Evolutionary conservation across 805 yeast genomes (phyloP).

Genomic region (Priceomyces carsonii): DNA sequence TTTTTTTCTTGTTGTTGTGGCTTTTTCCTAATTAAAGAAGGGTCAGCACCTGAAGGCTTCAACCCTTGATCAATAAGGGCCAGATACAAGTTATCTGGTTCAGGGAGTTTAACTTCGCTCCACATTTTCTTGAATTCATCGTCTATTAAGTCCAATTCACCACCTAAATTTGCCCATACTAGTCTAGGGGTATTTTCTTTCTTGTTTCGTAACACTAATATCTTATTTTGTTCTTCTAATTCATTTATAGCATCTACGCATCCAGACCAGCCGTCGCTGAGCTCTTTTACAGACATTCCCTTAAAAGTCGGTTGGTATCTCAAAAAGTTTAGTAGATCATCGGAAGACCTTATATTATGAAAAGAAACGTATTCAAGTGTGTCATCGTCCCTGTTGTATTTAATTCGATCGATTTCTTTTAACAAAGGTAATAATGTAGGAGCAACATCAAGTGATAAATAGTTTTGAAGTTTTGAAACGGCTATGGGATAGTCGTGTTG

Average conservation of each 20-base stretch:
- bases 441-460: constrained; percentile 62
- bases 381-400: constrained; percentile 57
- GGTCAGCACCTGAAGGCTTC: constrained; percentile 97
- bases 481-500: constrained; percentile 67
- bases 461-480: constrained; percentile 63
- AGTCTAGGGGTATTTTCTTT: constrained; percentile 92
- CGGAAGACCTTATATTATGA: constrained; percentile 81
- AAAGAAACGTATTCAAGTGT: constrained; percentile 86
- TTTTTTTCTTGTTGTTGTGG: constrained; percentile 62
- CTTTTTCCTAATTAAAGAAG: constrained; percentile 79
- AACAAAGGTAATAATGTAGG: constrained; percentile 68
- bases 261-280: constrained; percentile 93
- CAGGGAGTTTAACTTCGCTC: constrained; percentile 78
- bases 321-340: constrained; percentile 71
- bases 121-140: constrained; percentile 82
- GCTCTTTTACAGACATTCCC: constrained; percentile 80
- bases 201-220: constrained; percentile 83
- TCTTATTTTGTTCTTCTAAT: constrained; percentile 73
- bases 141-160: constrained; percentile 69
- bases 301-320: constrained; percentile 82
- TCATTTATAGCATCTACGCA: constrained; percentile 77
- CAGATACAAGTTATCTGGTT: constrained; percentile 76
- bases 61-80: constrained; percentile 79
- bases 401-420: constrained; percentile 74
- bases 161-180: constrained; percentile 87